These are phyloP conservation scores for Aspergillus luchuensis DNA, from an alignment of 2,329 filamentous ascomycete species.

Conservation along the genomic window DNA sequence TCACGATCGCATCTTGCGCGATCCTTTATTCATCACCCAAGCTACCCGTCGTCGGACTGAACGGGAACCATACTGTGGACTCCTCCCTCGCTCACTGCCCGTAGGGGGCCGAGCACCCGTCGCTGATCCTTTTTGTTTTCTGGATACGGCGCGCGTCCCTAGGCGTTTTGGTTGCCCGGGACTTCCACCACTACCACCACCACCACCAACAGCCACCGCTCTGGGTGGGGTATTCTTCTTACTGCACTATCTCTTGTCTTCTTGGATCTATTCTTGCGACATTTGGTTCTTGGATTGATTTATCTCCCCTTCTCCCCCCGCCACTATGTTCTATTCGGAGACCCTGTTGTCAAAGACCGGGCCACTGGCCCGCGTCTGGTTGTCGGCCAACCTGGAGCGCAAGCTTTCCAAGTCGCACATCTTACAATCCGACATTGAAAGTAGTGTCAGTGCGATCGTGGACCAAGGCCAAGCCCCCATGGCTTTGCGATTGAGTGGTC, in stretches of 20 bases:
- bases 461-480: conserved; percentile 90
- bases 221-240: conserved; percentile 31
- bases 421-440: conserved; percentile 88
- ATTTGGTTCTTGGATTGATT: no score
- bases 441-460: conserved; percentile 94
- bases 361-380: conserved; percentile 95
- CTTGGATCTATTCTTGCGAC: conserved; percentile 26
- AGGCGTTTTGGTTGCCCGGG: conserved; percentile 26
- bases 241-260: conserved; percentile 10
- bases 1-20: neutral
- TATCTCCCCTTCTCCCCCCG: neutral
- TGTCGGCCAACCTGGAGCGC: conserved; percentile 96
- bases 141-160: conserved; percentile 38
- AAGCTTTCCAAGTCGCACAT: conserved; percentile 98
- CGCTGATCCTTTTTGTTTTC: conserved; percentile 34
- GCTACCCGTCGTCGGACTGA: neutral
- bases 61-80: neutral
- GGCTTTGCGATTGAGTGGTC: conserved; percentile 88
- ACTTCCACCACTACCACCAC: conserved; percentile 25
- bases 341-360: conserved; percentile 94
- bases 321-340: conserved; percentile 93
- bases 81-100: conserved; percentile 3
- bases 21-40: conserved; percentile 7
- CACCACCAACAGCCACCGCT: conserved; percentile 33
- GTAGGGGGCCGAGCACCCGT: conserved; percentile 15